Conservation (phyloP, 805 yeast genomes). For the Maudiozyma barnettii region DNA sequence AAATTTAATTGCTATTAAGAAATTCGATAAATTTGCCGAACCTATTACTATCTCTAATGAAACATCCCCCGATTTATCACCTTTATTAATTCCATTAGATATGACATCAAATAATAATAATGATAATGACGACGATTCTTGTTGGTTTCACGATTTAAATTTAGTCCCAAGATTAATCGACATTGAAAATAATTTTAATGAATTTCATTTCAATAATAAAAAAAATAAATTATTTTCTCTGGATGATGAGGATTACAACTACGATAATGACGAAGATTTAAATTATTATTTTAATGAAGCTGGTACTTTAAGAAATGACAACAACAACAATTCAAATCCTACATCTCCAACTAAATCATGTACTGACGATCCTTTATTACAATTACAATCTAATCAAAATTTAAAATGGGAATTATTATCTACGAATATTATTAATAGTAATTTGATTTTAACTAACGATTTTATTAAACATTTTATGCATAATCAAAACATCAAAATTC, state of each 20-base stretch:
- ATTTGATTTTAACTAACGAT: background rate
- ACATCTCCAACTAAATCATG: no score
- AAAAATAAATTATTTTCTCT: conserved; percentile 1
- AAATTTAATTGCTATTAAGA: conserved; percentile 50
- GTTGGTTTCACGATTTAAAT: conserved; percentile 10
- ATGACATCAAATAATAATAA: background rate
- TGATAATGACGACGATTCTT: conserved; percentile 4
- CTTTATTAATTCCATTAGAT: conserved; percentile 10
- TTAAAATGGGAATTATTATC: conserved; percentile 4
- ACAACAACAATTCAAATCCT: background rate
- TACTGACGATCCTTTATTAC: no score
- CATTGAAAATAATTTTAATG: conserved; percentile 6
- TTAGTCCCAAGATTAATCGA: conserved; percentile 6
- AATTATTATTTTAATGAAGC: background rate
- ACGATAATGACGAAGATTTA: background rate
- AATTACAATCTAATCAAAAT: background rate
- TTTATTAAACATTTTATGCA: conserved; percentile 10
- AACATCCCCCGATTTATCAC: conserved; percentile 31
- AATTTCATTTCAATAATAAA: background rate
- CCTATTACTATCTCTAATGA: conserved; percentile 57
- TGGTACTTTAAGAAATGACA: background rate
- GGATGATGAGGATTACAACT: background rate
- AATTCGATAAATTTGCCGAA: conserved; percentile 50
- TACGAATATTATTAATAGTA: background rate
- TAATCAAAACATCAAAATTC: conserved; percentile 15